These are phyloP conservation scores for Primulina tabacum DNA, from an alignment of 257 asterid genomes.

Conservation along the genomic window DNA sequence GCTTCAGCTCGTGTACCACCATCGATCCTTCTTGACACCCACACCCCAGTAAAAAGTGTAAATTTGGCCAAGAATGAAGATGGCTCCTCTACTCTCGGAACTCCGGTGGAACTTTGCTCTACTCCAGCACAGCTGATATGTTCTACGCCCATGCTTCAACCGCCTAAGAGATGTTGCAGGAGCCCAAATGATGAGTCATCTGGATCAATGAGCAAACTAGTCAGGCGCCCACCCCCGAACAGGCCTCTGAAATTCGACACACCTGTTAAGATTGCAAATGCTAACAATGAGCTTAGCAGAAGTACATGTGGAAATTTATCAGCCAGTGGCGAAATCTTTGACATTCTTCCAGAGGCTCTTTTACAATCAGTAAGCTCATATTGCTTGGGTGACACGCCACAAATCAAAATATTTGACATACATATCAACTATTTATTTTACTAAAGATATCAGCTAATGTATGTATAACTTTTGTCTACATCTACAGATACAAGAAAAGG, in stretches of 20 bases:
- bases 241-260: conserved; percentile 74
- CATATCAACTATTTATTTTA: no score
- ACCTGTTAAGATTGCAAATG: conserved; percentile 49
- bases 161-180: conserved; percentile 67
- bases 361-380: conserved; percentile 55
- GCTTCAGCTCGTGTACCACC: conserved; percentile 10
- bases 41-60: conserved; percentile 55
- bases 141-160: conserved; percentile 56
- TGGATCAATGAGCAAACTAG: conserved; percentile 47
- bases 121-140: conserved; percentile 63
- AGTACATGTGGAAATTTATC: conserved; percentile 23
- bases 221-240: conserved; percentile 60
- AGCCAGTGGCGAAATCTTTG: conserved; percentile 36
- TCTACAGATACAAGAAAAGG: conserved; percentile 71
- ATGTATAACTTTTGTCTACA: background rate
- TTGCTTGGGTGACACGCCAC: background rate
- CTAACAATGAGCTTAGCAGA: conserved; percentile 27
- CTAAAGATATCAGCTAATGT: background rate
- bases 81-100: conserved; percentile 29
- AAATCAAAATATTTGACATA: background rate
- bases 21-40: conserved; percentile 45
- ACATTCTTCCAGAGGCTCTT: conserved; percentile 58
- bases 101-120: conserved; percentile 46
- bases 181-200: conserved; percentile 57
- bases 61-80: conserved; percentile 22